These are phyloP conservation scores for Diutina rugosa DNA, from an alignment of 1,139 yeast species.

Conservation along the genomic window DNA sequence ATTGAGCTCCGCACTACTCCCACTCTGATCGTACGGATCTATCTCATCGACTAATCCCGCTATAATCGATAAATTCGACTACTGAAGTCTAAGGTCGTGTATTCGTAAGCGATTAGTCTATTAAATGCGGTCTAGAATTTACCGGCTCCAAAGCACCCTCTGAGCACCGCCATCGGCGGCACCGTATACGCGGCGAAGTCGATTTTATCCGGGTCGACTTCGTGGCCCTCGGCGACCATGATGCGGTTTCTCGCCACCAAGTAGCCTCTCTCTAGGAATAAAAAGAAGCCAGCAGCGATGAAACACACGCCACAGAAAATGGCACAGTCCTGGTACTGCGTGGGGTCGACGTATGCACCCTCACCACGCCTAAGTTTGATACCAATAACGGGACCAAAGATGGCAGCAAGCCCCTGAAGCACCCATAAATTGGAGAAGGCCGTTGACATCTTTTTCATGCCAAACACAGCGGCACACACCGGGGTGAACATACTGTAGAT, in stretches of 20 bases:
- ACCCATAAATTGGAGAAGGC: slow-evolving; percentile 1
- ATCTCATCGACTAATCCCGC: too few relatives aligned
- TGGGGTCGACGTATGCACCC: slow-evolving; percentile 1
- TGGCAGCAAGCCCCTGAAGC: background rate
- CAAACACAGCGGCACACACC: slow-evolving; percentile 1
- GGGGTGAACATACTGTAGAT: slow-evolving; percentile 5
- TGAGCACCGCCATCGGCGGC: background rate
- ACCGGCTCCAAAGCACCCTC: background rate
- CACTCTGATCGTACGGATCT: too few relatives aligned
- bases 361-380: background rate
- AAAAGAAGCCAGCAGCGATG: background rate
- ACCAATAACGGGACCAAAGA: background rate
- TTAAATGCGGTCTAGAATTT: background rate
- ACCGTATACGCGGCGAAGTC: background rate
- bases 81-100: background rate
- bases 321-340: background rate
- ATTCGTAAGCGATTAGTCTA: background rate
- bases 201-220: background rate
- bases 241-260: background rate
- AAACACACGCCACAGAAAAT: slow-evolving; percentile 1
- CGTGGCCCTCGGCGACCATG: background rate
- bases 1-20: too few relatives aligned
- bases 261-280: background rate
- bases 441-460: background rate
- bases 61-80: too few relatives aligned